Percentiles rank a stretch among this genome's conserved stretches.
These are phyloP conservation scores for Xylariaceae sp. DNA, from an alignment of 2,329 filamentous ascomycete species.

Conservation along the genomic window DNA sequence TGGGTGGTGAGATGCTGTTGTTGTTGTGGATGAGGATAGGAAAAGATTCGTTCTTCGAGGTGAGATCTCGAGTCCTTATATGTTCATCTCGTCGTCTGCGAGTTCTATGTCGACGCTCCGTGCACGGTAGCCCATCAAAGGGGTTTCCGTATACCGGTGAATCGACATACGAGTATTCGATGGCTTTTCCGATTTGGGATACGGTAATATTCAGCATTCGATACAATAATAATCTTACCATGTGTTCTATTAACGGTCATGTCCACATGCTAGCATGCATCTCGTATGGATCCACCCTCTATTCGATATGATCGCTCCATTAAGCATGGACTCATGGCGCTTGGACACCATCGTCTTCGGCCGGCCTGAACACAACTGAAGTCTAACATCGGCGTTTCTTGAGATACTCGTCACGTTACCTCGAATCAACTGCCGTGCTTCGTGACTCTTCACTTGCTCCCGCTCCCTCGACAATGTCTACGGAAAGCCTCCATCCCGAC, in stretches of 20 bases:
- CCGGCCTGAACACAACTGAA: not conserved
- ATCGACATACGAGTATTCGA: not conserved
- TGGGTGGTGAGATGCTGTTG: slow-evolving; percentile 7
- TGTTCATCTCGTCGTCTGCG: slow-evolving; percentile 2
- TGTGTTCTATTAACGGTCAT: not conserved
- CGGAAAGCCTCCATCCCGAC: not conserved
- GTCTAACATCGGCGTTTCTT: not conserved
- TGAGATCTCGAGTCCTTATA: slow-evolving; percentile 2
- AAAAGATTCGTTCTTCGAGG: not conserved
- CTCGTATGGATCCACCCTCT: not conserved
- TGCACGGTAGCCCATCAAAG: not conserved
- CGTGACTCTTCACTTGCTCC: not conserved
- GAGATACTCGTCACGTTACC: not conserved
- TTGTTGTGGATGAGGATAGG: not conserved
- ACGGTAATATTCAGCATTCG: not conserved
- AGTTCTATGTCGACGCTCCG: not conserved
- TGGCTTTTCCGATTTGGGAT: not conserved
- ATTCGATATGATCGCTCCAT: not conserved
- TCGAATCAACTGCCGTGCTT: not conserved
- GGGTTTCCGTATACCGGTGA: not conserved
- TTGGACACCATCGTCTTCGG: not conserved
- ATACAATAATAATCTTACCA: not conserved
- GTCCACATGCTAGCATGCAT: not conserved
- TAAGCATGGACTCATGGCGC: not conserved
- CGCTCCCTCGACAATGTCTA: not conserved